These are phyloP conservation scores for Acacia confusa DNA, from an alignment of 306 rosid species.

Conservation along the genomic window DNA sequence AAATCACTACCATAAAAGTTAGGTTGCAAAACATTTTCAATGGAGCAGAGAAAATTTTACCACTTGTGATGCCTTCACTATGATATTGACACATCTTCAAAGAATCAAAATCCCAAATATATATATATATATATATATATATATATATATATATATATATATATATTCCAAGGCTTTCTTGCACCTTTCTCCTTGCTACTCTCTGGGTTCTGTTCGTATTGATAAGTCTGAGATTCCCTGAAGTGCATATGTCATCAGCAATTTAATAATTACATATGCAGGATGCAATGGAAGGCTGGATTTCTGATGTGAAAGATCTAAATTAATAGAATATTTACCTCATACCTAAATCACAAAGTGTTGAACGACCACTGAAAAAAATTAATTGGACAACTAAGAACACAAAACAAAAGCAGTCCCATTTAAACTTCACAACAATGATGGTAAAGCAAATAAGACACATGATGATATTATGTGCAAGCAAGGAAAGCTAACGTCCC, in stretches of 20 bases:
- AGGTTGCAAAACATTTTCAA: not conserved
- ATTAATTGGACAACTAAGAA: too few species aligned
- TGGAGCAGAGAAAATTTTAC: not conserved
- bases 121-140: too few species aligned
- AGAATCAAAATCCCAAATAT: not conserved
- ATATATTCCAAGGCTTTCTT: constrained; percentile 53
- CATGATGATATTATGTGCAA: not conserved
- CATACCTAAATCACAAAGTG: too few species aligned
- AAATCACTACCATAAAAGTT: not conserved
- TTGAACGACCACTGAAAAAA: not conserved
- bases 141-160: constrained; percentile 30
- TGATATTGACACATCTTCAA: not conserved
- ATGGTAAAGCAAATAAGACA: not conserved
- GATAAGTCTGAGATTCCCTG: constrained; percentile 70
- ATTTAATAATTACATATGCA: constrained; percentile 9
- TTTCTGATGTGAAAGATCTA: not conserved
- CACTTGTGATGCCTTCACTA: not conserved
- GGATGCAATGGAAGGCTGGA: not conserved
- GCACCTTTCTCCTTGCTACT: constrained; percentile 61
- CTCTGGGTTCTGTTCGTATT: constrained; percentile 57
- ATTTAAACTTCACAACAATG: too few species aligned
- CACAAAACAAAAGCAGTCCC: not conserved
- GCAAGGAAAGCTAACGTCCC: not conserved
- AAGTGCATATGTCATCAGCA: not conserved
- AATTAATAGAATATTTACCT: not conserved